Evolutionary conservation across 2,329 filamentous ascomycete species (phyloP).

Genomic region (Gaeumannomyces tritici): DNA sequence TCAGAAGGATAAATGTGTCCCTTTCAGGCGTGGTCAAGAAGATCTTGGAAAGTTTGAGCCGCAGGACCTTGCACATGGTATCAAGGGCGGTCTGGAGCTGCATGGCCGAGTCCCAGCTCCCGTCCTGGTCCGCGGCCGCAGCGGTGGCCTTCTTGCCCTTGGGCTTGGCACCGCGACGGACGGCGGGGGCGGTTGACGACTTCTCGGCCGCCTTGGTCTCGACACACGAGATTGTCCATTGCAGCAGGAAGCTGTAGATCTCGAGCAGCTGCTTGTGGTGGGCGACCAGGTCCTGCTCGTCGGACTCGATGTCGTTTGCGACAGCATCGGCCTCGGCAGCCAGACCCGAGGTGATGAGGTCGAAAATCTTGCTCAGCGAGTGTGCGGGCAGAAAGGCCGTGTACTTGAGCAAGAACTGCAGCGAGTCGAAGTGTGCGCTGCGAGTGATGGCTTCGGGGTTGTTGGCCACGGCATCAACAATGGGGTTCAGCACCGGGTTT

Average conservation of each 20-base stretch:
- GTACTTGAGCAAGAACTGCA: constrained; percentile 95
- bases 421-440: constrained; percentile 74
- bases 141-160: constrained; percentile 65
- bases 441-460: constrained; percentile 81
- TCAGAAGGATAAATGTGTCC: constrained; percentile 85
- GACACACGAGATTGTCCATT: constrained; percentile 92
- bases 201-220: constrained; percentile 92
- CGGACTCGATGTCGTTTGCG: constrained; percentile 77
- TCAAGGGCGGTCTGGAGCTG: constrained; percentile 86
- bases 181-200: constrained; percentile 59
- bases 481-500: constrained; percentile 80
- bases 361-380: constrained; percentile 84
- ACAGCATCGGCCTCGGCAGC: constrained; percentile 78
- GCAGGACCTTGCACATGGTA: constrained; percentile 91
- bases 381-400: constrained; percentile 69
- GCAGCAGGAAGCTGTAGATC: constrained; percentile 85
- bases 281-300: constrained; percentile 78
- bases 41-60: constrained; percentile 82
- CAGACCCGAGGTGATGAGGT: constrained; percentile 78
- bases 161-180: constrained; percentile 63
- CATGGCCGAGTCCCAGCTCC: constrained; percentile 75
- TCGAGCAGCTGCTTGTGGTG: constrained; percentile 90
- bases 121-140: constrained; percentile 49
- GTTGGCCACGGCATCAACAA: constrained; percentile 85
- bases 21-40: constrained; percentile 94